Percentiles rank a stretch among this genome's conserved stretches.
These are phyloP conservation scores for Leccinum incarnatum DNA, from an alignment of 768 basidiomycete species.

Conservation along the genomic window DNA sequence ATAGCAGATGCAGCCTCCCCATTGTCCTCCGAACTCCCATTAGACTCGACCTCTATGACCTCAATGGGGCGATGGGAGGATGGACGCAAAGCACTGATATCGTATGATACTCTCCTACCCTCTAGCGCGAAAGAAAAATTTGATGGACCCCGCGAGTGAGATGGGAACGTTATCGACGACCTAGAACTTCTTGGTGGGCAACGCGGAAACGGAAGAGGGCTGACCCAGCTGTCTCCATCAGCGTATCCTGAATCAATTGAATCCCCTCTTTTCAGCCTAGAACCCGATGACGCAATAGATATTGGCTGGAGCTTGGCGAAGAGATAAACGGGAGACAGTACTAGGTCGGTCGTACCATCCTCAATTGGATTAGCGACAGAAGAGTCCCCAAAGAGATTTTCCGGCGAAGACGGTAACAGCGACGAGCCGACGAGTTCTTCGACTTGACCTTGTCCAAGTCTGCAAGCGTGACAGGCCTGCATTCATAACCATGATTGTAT, in stretches of 20 bases:
- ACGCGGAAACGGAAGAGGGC: conserved; percentile 40
- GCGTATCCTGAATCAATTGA: conserved; percentile 62
- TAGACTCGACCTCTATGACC: conserved; percentile 11
- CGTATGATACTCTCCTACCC: conserved; percentile 14
- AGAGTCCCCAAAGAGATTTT: background rate
- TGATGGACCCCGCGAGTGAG: conserved; percentile 11
- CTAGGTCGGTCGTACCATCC: conserved; percentile 25
- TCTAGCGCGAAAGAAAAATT: conserved; percentile 6
- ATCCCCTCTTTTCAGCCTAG: conserved; percentile 32
- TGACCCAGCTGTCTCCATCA: conserved; percentile 42
- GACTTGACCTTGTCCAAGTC: conserved; percentile 81
- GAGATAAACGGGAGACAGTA: conserved; percentile 63
- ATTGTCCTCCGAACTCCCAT: conserved; percentile 13
- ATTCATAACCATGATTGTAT: conserved; percentile 76
- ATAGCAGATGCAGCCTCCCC: conserved; percentile 23
- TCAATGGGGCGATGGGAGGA: conserved; percentile 6
- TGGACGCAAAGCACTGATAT: conserved; percentile 8
- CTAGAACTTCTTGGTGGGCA: conserved; percentile 49
- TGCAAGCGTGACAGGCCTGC: conserved; percentile 52
- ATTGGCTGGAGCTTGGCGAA: conserved; percentile 46
- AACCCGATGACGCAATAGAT: conserved; percentile 16
- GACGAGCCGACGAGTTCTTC: conserved; percentile 48
- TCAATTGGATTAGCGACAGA: background rate
- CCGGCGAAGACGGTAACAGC: conserved; percentile 22
- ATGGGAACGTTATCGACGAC: conserved; percentile 39